phyloP scores from a whole-genome alignment of 164 flowering plant species.

The Paratinospora sagittata region DNA sequence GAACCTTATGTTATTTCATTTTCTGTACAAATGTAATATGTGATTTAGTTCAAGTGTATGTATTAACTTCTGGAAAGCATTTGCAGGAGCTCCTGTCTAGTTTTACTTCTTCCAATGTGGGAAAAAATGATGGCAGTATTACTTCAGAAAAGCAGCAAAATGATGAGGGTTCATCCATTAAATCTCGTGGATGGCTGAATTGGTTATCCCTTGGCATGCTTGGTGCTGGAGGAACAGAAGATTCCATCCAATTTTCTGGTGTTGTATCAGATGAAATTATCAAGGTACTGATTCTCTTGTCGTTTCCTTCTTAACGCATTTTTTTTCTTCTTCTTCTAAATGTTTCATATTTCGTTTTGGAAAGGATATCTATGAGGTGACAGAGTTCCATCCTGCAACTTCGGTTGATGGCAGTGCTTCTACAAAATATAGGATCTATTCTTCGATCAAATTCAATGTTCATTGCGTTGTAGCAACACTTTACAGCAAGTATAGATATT shows the following conservation, averaged over 20 bases:
- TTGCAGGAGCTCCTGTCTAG: conserved; percentile 13
- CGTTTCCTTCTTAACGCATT: not conserved
- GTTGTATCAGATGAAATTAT: conserved; percentile 86
- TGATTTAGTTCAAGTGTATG: not conserved
- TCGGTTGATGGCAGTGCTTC: conserved; percentile 30
- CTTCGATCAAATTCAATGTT: conserved; percentile 45
- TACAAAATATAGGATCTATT: conserved; percentile 32
- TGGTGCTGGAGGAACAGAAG: conserved; percentile 95
- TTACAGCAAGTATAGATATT: conserved; percentile 40
- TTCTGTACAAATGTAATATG: not conserved
- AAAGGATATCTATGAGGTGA: conserved; percentile 92
- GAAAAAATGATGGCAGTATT: conserved; percentile 18
- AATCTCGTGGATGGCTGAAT: conserved; percentile 86
- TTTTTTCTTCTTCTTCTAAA: not conserved
- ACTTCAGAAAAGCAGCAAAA: conserved; percentile 35
- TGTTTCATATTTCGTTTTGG: not conserved
- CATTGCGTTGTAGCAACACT: conserved; percentile 44
- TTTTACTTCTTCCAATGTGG: conserved; percentile 25
- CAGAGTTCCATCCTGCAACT: conserved; percentile 56
- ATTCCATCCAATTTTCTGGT: conserved; percentile 87
- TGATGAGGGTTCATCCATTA: conserved; percentile 45
- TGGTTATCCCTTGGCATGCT: conserved; percentile 97
- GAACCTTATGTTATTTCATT: not conserved
- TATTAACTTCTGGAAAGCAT: conserved; percentile 11
- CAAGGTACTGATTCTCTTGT: conserved; percentile 41